Evolutionary conservation across 192 early-diverging fungal genomes (phyloP).

Genomic region (Coemansia asiatica): DNA sequence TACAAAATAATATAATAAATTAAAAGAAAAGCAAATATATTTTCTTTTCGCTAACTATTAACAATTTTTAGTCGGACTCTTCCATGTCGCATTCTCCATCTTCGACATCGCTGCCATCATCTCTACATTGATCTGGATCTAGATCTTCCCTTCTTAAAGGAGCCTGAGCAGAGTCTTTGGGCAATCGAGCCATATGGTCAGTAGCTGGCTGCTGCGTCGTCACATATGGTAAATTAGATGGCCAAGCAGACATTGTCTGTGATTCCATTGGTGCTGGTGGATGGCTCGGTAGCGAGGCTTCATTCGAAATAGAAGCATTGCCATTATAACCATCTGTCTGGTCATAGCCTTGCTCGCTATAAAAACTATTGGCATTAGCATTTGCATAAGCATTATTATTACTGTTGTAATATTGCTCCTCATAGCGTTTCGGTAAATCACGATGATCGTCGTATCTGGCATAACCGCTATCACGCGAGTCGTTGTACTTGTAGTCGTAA

Average conservation of each 20-base stretch:
- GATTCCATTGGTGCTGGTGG: background rate
- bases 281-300: background rate
- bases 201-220: background rate
- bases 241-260: background rate
- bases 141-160: background rate
- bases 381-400: no score
- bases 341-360: background rate
- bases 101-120: conserved; percentile 22
- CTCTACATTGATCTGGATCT: background rate
- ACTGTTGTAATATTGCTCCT: background rate
- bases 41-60: background rate
- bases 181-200: background rate
- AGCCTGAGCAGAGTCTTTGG: background rate
- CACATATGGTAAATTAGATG: background rate
- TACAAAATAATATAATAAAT: background rate
- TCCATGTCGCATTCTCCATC: conserved; percentile 55
- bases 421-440: background rate
- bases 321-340: background rate
- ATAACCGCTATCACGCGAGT: background rate
- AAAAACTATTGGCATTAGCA: background rate
- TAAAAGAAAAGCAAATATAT: background rate
- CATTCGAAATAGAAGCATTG: background rate
- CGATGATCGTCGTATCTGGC: background rate
- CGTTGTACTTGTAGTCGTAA: background rate
- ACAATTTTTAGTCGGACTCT: conserved; percentile 26